Base-by-base conservation (phyloP, 768 basidiomycete species). In the Tricholoma saponaceum region DNA sequence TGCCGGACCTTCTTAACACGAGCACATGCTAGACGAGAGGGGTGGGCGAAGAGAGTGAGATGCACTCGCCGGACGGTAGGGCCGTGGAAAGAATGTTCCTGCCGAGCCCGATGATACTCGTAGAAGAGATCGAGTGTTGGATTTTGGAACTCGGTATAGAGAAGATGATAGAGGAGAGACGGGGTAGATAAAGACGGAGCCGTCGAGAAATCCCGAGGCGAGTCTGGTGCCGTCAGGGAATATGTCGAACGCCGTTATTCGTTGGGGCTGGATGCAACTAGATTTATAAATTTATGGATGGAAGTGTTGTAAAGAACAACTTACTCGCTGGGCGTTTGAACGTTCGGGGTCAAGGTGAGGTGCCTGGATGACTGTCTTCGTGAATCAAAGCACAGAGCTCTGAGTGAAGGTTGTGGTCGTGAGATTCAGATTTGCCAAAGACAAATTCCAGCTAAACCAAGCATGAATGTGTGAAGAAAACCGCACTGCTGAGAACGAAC, bases 211-310 rank as follows among this genome's bases (percentile, higher is more conserved):
- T n/a, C n/a, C n/a, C n/a, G n/a, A n/a, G n/a, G n/a, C n/a, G n/a
- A n/a, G n/a, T 61, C 83, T 78, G 0, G 81, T 76, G 2, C 74
- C 74, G 67, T 87, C 83, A 0, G 83, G 81, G 0, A 85, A 76
- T 26, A 87, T 71, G 61, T 84, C 83, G 63, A 88, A 86, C 0
- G 85, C 83, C 3, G 83, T 81, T 52, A 89, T 85, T 57, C 83
- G 74, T 43, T 80, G 78, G 13, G 81, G 79, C 76, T 80, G 67
- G 52, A 67, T 22, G 23, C 52, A 28, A 35, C 47, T n/a, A 25
- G n/a, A 4, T 47, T 26, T 44, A 30, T 3, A 54, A n/a, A n/a
- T 25, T 46, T 33, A 43, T 55, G 18, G 50, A n/a, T 25, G n/a
- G 35, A 23, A 9, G 32, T 44, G 10, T 22, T 57, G 54, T 22